Evolutionary conservation across 768 basidiomycete species (phyloP), one percentile per base, ranked within the genome.

Genomic region (Tylopilus sp.): DNA sequence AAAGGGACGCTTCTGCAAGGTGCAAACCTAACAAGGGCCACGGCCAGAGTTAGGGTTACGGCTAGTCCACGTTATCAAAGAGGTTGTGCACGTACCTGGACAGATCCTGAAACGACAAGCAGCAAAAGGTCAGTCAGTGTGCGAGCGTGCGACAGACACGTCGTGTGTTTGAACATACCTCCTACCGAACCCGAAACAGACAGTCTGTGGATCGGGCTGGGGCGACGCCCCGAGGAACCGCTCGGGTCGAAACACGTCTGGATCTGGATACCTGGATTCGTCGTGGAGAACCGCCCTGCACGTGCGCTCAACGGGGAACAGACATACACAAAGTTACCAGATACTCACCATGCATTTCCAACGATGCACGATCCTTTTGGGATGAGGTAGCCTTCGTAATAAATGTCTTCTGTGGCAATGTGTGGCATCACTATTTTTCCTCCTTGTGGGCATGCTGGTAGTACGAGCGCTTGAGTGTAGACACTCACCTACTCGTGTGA

Each of bases 221-320:
- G 66, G 57, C 2, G 24, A 53, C 0, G 57, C 44, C 0, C 67
- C 63, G 1, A 71, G 58, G 45, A 61, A 75, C 13, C 73, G 64
- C 26, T 75, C 74, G 7, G 74, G 73, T 3, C 55, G 59, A 50
- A 74, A 74, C 2, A 38, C 52, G 1, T 38, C 34, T 2, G 74
- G 73, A 41, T 72, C 62, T 8, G 66, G 62, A 50, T 75, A 74
- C 6, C 40, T 65, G 8, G 71, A 63, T 3, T 74, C 74, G 62
- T 86, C 77, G 42, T 78, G 78, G 1, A 80, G 66, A 65, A 85
- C 78, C n/a, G 65, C 69, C 82, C 84, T 83, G 48, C 36, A 16
- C 1, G 21, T 14, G 6, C 41, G 25, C 28, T n/a, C n/a, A n/a
- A n/a, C n/a, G n/a, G n/a, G n/a, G n/a, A n/a, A n/a, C n/a, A n/a